A percentile compares a stretch with the other conserved stretches of the same genome.
Conservation (phyloP, 306 rosid genomes). For the Mimosa pudica region DNA sequence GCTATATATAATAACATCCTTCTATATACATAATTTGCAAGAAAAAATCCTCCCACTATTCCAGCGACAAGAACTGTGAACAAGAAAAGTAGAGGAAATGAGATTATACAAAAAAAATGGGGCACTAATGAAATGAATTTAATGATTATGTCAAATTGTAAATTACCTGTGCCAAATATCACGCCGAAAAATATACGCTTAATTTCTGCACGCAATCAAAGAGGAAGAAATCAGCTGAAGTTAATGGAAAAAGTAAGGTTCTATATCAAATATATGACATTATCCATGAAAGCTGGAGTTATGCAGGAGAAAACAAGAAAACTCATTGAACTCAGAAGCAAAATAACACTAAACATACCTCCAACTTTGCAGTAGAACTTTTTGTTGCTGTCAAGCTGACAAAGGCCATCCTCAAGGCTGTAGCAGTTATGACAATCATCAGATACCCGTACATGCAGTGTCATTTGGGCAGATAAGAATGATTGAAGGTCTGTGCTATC, state of each 20-base stretch:
- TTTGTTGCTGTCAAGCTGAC: constrained; percentile 24
- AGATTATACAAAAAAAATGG: background rate
- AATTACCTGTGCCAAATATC: too few relatives aligned
- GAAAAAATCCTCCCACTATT: background rate
- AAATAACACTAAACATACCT: too few relatives aligned
- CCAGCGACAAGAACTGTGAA: background rate
- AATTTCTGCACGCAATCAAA: too few relatives aligned
- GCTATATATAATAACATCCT: background rate
- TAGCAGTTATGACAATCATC: constrained; percentile 34
- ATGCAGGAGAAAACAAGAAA: too few relatives aligned
- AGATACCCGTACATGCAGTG: constrained; percentile 26
- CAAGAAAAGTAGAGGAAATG: background rate
- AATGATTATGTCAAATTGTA: too few relatives aligned
- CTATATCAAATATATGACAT: too few relatives aligned
- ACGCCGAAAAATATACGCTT: too few relatives aligned
- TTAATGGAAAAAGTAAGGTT: too few relatives aligned
- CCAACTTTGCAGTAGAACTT: background rate
- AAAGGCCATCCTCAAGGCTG: constrained; percentile 30
- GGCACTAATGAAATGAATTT: background rate
- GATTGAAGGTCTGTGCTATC: constrained; percentile 27
- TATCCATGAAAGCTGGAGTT: too few relatives aligned
- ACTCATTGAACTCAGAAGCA: too few relatives aligned
- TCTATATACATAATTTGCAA: background rate
- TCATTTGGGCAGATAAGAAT: constrained; percentile 32
- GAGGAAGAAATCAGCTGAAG: too few relatives aligned